Evolutionary conservation across 495 filamentous ascomycete genomes (phyloP), one percentile per base, ranked within the genome.

Genomic region (Penicillium cataractarum): DNA sequence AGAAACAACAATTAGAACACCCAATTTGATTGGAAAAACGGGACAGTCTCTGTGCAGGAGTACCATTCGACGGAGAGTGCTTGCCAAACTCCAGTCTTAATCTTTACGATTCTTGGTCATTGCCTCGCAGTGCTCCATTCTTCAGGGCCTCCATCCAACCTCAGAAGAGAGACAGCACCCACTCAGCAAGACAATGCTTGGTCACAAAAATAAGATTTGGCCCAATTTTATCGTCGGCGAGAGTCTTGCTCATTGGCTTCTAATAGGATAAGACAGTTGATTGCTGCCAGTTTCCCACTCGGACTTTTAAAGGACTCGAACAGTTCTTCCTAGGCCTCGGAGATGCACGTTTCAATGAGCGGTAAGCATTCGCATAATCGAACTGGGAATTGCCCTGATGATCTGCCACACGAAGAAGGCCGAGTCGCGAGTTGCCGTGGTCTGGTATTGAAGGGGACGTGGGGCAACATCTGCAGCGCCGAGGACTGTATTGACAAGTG

Each of bases 401-500:
- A 71, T 52, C 44, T 71, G 68, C 62, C 58, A 61, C 6, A 67
- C 10, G 33, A 71, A 55, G 24, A 54, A 67, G 4, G 26, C 29
- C 19, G 42, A 60, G 33, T 71, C 66, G 4, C 19, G 26, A 9
- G 48, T 57, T 1, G 66, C 53, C 0, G 56, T 22, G 10, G 44
- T 67, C 10, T 48, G 62, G 62, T 86, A 86, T 53, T 71, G 65
- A 60, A 80, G 72, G 3, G 74, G 61, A 31, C 84, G 78, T 10
- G 80, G 76, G 4, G 78, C 78, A 7, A 86, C 77, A 27, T 87
- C 86, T 6, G 81, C 80, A 67, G 82, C 67, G 40, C 65, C 66
- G 57, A 82, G 72, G 3, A 78, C 73, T n/a, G 80, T 69, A 55
- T 88, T 83, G 4, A 79, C 78, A 4, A 84, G 60, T 0, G 79